phyloP scores from a whole-genome alignment of 1,284 basidiomycete species.

The Anthracocystis setariae region DNA sequence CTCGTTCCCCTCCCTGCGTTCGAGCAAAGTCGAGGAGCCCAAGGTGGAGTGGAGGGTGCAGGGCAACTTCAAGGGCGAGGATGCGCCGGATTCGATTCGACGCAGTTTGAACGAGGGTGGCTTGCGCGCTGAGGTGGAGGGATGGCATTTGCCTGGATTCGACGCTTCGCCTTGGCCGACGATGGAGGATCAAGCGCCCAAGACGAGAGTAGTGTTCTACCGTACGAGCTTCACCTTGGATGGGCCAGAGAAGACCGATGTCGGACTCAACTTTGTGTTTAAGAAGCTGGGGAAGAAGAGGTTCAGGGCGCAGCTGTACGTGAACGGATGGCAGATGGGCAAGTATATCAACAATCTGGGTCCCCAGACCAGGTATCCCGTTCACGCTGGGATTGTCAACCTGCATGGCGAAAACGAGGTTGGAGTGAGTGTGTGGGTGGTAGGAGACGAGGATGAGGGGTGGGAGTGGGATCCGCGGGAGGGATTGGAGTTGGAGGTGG shows the following conservation, averaged over 20 bases:
- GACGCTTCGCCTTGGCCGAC: conserved; percentile 74
- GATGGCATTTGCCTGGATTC: conserved; percentile 83
- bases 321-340: conserved; percentile 63
- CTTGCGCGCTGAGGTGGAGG: conserved; percentile 78
- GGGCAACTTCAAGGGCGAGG: conserved; percentile 81
- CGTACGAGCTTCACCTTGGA: conserved; percentile 76
- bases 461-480: conserved; percentile 27
- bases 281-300: neutral
- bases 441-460: conserved; percentile 16
- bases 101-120: conserved; percentile 82
- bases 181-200: conserved; percentile 69
- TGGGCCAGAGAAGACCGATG: conserved; percentile 59
- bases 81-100: conserved; percentile 78
- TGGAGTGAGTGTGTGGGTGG: conserved; percentile 40
- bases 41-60: conserved; percentile 80
- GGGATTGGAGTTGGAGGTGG: conserved; percentile 24
- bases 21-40: conserved; percentile 8
- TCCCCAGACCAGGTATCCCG: conserved; percentile 44
- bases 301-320: conserved; percentile 47
- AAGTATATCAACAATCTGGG: conserved; percentile 41
- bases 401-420: conserved; percentile 37
- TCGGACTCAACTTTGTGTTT: conserved; percentile 32
- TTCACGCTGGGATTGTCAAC: conserved; percentile 43
- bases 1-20: conserved; percentile 71
- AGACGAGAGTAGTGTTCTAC: conserved; percentile 77